These are phyloP conservation scores for Amaranthus cruentus DNA, from an alignment of 148 eudicot genomes.

Conservation along the genomic window DNA sequence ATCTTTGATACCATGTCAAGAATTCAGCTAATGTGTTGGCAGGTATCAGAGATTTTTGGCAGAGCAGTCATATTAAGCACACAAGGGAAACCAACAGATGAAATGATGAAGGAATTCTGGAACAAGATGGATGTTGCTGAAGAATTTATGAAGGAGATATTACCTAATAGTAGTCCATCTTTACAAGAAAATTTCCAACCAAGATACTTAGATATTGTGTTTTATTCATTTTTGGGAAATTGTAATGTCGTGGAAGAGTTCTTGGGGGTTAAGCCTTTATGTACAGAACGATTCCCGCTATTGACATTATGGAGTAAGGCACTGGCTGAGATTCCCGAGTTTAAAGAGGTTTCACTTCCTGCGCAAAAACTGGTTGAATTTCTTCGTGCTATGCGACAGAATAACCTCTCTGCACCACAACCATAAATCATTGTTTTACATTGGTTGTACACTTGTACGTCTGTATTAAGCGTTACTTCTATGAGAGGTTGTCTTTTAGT, in stretches of 20 bases:
- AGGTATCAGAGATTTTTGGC: slow-evolving; percentile 1
- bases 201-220: slow-evolving; percentile 20
- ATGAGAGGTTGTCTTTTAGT: no score
- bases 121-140: slow-evolving; percentile 19
- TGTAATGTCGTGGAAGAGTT: not conserved
- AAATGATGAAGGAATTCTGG: not conserved
- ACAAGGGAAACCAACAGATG: slow-evolving; percentile 4
- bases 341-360: slow-evolving; percentile 10
- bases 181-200: slow-evolving; percentile 7
- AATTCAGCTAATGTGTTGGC: not conserved
- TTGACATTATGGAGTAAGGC: slow-evolving; percentile 14
- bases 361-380: not conserved
- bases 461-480: no score
- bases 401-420: not conserved
- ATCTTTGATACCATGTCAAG: no score
- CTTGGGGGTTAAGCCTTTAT: slow-evolving; percentile 1
- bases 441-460: no score
- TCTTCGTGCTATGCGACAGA: slow-evolving; percentile 1
- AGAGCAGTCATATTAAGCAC: not conserved
- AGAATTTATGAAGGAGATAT: slow-evolving; percentile 23
- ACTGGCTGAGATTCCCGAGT: slow-evolving; percentile 12
- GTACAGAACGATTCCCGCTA: slow-evolving; percentile 17
- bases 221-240: slow-evolving; percentile 12
- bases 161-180: slow-evolving; percentile 2
- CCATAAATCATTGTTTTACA: not conserved